phyloP scores from a whole-genome alignment of 2,329 filamentous ascomycete genomes.

The Claviceps digitariae region DNA sequence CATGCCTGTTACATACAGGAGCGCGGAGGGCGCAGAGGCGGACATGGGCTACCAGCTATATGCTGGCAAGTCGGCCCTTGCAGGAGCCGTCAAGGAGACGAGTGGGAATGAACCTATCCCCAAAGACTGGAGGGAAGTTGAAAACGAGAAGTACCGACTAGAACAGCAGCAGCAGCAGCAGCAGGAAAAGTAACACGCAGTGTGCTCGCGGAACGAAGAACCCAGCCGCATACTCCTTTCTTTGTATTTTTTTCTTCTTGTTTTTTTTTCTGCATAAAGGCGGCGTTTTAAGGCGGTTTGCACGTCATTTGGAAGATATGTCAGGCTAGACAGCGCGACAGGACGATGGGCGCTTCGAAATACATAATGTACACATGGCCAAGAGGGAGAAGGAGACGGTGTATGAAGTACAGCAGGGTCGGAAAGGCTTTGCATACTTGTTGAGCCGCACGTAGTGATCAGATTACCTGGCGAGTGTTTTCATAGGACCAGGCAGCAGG shows the following conservation, averaged over 20 bases:
- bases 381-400: background rate
- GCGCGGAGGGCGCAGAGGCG: constrained; percentile 40
- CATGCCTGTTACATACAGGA: constrained; percentile 59
- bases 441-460: no score
- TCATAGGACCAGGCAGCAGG: no score
- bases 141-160: constrained; percentile 44
- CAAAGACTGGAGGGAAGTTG: constrained; percentile 48
- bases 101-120: constrained; percentile 52
- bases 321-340: no score
- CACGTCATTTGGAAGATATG: background rate
- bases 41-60: constrained; percentile 59
- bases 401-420: no score
- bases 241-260: background rate
- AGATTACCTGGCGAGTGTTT: no score
- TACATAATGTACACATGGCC: no score
- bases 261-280: background rate
- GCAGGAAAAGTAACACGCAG: constrained; percentile 4
- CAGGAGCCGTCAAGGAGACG: constrained; percentile 47
- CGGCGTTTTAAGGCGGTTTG: background rate
- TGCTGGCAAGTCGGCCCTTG: constrained; percentile 60
- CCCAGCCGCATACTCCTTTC: background rate
- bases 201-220: background rate
- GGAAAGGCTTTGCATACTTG: no score
- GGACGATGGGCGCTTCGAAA: background rate
- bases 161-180: constrained; percentile 19